Base-by-base conservation (phyloP, 140 eudicot genomes). In the Cichorium intybus region DNA sequence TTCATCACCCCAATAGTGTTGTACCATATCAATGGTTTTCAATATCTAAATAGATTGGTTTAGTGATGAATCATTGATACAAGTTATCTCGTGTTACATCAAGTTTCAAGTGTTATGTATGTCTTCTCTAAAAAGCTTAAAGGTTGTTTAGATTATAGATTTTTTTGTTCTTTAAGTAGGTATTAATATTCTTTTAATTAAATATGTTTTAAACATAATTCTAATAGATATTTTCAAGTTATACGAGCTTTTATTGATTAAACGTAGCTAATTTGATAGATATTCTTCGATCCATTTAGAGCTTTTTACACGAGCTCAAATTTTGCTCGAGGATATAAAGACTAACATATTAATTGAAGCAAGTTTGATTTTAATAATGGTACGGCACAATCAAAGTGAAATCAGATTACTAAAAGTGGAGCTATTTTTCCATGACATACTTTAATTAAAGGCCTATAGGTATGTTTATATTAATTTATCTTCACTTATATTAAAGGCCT, bases 41-140 rank as follows among this genome's bases (percentile, higher is more conserved):
- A 34, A 28, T 65, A 46, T 16, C 50, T 52, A 66, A 66, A 66
- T 51, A 29, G 31, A 12, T 63, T 46, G 45, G 39, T 18, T 24
- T 24, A 24, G 37, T 66, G 27, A 66, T 66, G 72, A 51, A 52
- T 52, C 52, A 52, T 66, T 12, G 60, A 20, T 23, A 65, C 33
- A 29, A 21, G 49, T 51, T 51, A 43, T 43, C 49, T 34, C 24
- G 52, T 14, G 51, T 22, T 12, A 51, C 31, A 8, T 7, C 28
- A 8, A 11, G 33, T 15, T 63, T 53, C 6, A 8, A 50, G 61
- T 43, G 18, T 43, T 43, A 14, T 15, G 54, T 48, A 16, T 48
- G 54, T 7, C 24, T 48, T 24, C 18, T 48, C 2, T 48, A 4
- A 17, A 48, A 48, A 48, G 12, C 49, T 43, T 43, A 14, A 43